Evolutionary conservation across 1,284 basidiomycete species (phyloP), one percentile per base, ranked within the genome.

Genomic region (Clitocybe nebularis): DNA sequence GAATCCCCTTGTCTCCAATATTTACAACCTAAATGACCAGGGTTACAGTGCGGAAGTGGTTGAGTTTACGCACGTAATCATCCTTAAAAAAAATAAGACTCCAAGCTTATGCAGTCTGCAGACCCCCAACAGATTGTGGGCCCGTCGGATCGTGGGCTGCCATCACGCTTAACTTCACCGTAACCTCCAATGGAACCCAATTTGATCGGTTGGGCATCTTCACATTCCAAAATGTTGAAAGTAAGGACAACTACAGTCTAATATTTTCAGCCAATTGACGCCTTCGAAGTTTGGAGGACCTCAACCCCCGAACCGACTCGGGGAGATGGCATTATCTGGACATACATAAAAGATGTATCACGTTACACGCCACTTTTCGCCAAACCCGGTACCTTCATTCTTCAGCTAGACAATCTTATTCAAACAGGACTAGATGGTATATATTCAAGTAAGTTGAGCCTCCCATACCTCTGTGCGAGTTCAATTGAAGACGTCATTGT

Each of bases 101-200:
- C 20, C 3, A 11, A n/a, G n/a, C n/a, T n/a, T n/a, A n/a, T n/a
- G 9, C 8, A 16, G 17, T 19, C n/a, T 45, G 6, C 41, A 84
- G 84, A 21, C 86, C 86, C 28, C 84, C 85, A 0, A 77, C 75
- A 7, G 74, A 81, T 51, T 89, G 85, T 59, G 86, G 86, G n/a
- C 56, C 68, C 4, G 62, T 72, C 19, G 84, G 85, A 3, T 76
- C 81, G 10, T 89, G 86, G 86, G 75, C 81, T n/a, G 84, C 75
- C 0, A 70, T 88, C 32, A 83, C 76, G 11, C 65, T 87, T 30
- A 87, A 88, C 57, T 79, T 85, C 52, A 86, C 85, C 1, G 82
- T 81, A n/a, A 84, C 83, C 5, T 82, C 79, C 28, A 85, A 85
- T 44, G 85, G 85, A 32, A 87, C 83, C 6, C 86, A 89, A 57